Conservation (phyloP, 805 yeast genomes). For the Wickerhamiella sorbophila region DNA sequence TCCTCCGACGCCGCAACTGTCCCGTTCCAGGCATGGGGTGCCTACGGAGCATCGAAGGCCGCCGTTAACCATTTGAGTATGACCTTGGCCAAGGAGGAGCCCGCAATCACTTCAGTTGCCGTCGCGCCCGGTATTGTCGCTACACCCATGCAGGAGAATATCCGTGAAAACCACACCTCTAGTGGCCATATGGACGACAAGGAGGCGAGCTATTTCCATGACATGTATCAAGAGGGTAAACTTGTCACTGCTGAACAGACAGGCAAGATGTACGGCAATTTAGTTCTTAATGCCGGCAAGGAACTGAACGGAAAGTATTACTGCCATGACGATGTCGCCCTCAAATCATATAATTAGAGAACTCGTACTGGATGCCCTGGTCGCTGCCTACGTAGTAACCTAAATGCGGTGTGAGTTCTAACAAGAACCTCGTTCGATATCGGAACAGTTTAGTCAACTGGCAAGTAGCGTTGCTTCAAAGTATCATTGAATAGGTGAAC, state of each 20-base stretch:
- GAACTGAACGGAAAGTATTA: constrained; percentile 53
- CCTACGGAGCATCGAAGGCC: constrained; percentile 85
- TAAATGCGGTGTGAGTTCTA: no score
- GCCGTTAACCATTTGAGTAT: constrained; percentile 67
- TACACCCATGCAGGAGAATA: constrained; percentile 74
- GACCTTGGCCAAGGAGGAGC: constrained; percentile 57
- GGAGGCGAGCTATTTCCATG: constrained; percentile 46
- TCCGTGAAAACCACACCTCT: constrained; percentile 42
- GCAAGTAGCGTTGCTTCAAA: no score
- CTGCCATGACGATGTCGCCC: constrained; percentile 31
- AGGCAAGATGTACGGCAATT: constrained; percentile 50
- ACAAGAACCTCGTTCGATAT: no score
- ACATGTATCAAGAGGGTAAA: constrained; percentile 41
- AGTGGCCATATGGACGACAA: constrained; percentile 47
- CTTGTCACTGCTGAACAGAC: constrained; percentile 60
- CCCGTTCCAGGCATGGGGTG: constrained; percentile 65
- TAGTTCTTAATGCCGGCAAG: constrained; percentile 48
- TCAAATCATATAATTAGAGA: constrained; percentile 4
- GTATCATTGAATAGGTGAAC: no score
- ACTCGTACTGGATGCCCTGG: no score
- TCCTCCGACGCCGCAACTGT: constrained; percentile 77
- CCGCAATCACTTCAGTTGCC: constrained; percentile 42
- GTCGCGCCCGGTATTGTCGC: constrained; percentile 94
- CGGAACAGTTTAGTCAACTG: no score
- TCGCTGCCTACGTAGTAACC: no score